A percentile compares a stretch with the other conserved stretches of the same genome.
Conservation (phyloP, 163 green algal genomes). For the Volvox carteri region DNA sequence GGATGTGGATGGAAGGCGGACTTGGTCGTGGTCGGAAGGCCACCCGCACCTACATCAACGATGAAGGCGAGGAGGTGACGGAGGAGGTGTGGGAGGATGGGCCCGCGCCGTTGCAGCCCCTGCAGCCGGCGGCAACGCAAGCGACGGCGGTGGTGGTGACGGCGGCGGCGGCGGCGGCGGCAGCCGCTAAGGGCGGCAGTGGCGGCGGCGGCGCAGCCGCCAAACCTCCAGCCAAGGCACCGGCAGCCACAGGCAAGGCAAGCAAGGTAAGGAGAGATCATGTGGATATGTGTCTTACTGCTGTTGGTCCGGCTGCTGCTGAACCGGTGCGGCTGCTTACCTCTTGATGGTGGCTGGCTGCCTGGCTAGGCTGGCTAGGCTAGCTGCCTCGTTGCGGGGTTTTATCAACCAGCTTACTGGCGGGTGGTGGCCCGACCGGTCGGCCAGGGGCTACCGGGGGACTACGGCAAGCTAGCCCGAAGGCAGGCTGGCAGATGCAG, state of each 20-base stretch:
- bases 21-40: slow-evolving; percentile 18
- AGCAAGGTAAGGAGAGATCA: neutral
- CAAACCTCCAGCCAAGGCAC: slow-evolving; percentile 6
- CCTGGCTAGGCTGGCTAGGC: no score
- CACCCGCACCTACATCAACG: slow-evolving; percentile 43
- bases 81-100: slow-evolving; percentile 52
- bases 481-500: no score
- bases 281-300: no score
- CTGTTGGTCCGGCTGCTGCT: no score
- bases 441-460: no score
- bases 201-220: neutral
- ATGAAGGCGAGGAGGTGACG: slow-evolving; percentile 49
- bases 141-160: neutral
- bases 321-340: no score
- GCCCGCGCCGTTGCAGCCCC: slow-evolving; percentile 28
- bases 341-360: no score
- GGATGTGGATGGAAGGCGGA: no score
- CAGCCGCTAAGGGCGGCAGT: neutral
- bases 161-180: neutral
- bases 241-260: neutral
- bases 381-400: no score
- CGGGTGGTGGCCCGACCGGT: no score
- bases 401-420: no score
- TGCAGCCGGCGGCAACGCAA: slow-evolving; percentile 16
- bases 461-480: no score